Evolutionary conservation across 371 early-diverging fungal species (phyloP).

Genomic region (Syncephalastrum sp.): DNA sequence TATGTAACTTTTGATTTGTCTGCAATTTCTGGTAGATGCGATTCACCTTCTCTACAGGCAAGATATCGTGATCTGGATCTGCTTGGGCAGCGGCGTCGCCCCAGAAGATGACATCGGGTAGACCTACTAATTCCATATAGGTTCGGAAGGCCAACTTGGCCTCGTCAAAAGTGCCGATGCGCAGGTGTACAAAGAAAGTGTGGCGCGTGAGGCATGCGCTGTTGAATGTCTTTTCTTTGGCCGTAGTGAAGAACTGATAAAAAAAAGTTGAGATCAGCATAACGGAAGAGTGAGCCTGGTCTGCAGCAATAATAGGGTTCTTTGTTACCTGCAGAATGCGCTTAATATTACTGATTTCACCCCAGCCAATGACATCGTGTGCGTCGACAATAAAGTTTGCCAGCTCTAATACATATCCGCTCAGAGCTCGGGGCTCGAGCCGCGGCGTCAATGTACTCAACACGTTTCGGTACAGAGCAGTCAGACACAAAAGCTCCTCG

Average conservation of each 20-base stretch:
- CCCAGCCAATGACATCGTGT: conserved; percentile 44
- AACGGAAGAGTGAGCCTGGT: background rate
- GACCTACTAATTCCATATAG: conserved; percentile 55
- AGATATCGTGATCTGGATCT: background rate
- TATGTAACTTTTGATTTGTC: background rate
- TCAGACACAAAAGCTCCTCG: conserved; percentile 11
- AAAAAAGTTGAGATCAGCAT: conserved; percentile 1
- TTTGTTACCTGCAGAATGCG: conserved; percentile 28
- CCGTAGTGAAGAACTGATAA: conserved; percentile 52
- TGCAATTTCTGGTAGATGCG: background rate
- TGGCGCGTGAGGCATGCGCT: conserved; percentile 64
- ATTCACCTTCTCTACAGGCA: conserved; percentile 1
- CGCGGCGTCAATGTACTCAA: conserved; percentile 9
- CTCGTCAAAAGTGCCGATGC: conserved; percentile 70
- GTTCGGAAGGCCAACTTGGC: conserved; percentile 61
- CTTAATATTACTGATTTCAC: conserved; percentile 25
- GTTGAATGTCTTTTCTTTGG: conserved; percentile 67
- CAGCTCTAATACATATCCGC: conserved; percentile 14
- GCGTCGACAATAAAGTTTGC: conserved; percentile 22
- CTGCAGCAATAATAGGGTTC: background rate
- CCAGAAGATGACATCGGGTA: conserved; percentile 13
- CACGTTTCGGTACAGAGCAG: conserved; percentile 10
- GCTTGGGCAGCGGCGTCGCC: background rate
- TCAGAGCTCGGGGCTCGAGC: background rate
- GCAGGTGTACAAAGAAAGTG: conserved; percentile 55